Percentiles rank a stretch among this genome's conserved stretches.
These are phyloP conservation scores for Trypanosoma congolense DNA, from an alignment of 208 protist genomes.

Conservation along the genomic window DNA sequence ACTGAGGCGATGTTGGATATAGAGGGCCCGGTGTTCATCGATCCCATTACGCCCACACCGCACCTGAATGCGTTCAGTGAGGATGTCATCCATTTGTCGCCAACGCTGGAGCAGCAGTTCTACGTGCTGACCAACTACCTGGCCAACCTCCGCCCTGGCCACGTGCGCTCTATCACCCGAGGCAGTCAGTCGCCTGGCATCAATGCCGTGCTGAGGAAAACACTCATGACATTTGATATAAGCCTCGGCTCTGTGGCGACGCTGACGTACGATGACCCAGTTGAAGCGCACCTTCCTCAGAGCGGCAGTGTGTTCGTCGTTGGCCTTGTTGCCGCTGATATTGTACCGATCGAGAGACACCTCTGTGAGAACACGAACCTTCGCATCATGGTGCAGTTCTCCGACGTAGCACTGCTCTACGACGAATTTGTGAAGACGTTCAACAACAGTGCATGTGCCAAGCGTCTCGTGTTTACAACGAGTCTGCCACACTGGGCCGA, in stretches of 20 bases:
- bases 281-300: neutral
- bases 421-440: conserved; percentile 24
- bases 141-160: neutral
- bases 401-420: conserved; percentile 35
- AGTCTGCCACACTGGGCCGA: conserved; percentile 55
- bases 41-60: neutral
- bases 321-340: conserved; percentile 19
- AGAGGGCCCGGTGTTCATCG: neutral
- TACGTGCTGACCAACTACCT: conserved; percentile 1
- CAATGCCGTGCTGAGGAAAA: neutral
- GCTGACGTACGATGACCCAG: neutral
- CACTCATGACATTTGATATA: conserved; percentile 12
- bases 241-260: conserved; percentile 1
- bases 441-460: neutral
- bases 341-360: conserved; percentile 17
- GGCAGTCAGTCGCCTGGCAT: neutral
- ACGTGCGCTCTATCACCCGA: neutral
- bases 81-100: neutral
- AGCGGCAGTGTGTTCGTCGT: conserved; percentile 13
- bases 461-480: conserved; percentile 31
- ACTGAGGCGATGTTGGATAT: neutral
- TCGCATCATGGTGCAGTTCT: conserved; percentile 25
- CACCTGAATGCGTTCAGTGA: neutral
- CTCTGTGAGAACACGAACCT: conserved; percentile 8
- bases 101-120: conserved; percentile 1